Percentiles rank a stretch among this genome's conserved stretches.
Evolutionary conservation across 441 rosid genomes (phyloP).

Genomic region (Bruguiera hainesii): DNA sequence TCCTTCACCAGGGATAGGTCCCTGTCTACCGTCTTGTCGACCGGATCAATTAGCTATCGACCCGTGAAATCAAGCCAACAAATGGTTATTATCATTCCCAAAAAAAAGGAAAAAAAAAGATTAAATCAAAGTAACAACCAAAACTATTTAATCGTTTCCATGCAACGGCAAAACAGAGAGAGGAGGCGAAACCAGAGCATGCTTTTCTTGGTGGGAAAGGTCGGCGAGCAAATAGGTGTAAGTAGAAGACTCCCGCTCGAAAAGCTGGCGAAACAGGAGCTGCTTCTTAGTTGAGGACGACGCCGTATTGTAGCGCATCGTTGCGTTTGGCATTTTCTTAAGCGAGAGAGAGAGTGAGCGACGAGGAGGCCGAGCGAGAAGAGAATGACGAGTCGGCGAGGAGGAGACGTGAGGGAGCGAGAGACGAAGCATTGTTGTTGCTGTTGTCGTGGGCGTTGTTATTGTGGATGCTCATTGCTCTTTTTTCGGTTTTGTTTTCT

Average conservation of each 20-base stretch:
- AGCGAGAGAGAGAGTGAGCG: not conserved
- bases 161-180: not conserved
- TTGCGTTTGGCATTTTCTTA: not conserved
- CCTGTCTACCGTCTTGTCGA: slow-evolving; percentile 82
- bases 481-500: too few species aligned
- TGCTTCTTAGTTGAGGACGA: not conserved
- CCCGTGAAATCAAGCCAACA: too few species aligned
- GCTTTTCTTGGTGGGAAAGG: slow-evolving; percentile 68
- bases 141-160: not conserved
- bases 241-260: slow-evolving; percentile 86
- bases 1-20: slow-evolving; percentile 66
- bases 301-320: not conserved
- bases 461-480: too few species aligned
- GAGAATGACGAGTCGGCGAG: not conserved
- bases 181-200: slow-evolving; percentile 54
- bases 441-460: too few species aligned
- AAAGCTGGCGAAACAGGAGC: slow-evolving; percentile 87
- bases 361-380: not conserved
- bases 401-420: not conserved
- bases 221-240: slow-evolving; percentile 91
- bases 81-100: too few species aligned
- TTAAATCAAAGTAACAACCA: not conserved
- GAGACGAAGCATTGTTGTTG: slow-evolving; percentile 3
- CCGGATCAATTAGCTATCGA: slow-evolving; percentile 88
- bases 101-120: not conserved